Percentiles rank a stretch among this genome's conserved stretches.
phyloP scores from a whole-genome alignment of 345 rosid genomes.

The Lepidium sativum region DNA sequence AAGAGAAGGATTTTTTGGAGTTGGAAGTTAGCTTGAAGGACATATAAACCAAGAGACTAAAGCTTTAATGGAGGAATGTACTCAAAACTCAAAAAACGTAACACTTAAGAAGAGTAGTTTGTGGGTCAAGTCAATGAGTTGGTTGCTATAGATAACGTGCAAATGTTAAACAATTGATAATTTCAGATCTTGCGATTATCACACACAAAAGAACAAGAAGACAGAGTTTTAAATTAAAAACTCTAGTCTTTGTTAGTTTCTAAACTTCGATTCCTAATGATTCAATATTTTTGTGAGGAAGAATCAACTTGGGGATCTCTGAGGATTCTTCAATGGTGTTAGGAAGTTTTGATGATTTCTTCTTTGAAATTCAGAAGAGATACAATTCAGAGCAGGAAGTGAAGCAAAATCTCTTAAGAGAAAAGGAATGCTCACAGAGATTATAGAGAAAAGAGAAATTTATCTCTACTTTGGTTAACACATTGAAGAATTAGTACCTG shows the following conservation, averaged over 20 bases:
- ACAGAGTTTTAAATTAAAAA: too few species aligned
- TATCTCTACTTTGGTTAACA: too few species aligned
- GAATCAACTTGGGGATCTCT: neutral
- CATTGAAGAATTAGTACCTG: too few species aligned
- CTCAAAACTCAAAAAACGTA: neutral
- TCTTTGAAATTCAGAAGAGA: neutral
- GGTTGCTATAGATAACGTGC: too few species aligned
- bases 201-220: neutral
- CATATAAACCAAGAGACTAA: conserved; percentile 3
- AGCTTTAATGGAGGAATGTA: conserved; percentile 11
- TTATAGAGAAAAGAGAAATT: too few species aligned
- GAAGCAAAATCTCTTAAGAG: too few species aligned
- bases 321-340: neutral
- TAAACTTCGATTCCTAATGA: too few species aligned
- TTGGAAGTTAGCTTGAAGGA: conserved; percentile 9
- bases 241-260: too few species aligned
- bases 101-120: conserved; percentile 20
- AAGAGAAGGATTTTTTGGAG: neutral
- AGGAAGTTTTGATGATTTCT: neutral
- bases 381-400: too few species aligned
- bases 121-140: conserved; percentile 20
- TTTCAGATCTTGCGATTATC: too few species aligned
- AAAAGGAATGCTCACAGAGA: too few species aligned
- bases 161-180: too few species aligned
- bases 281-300: neutral